Base-by-base conservation (phyloP, 306 rosid species). In the Pyrus communis region DNA sequence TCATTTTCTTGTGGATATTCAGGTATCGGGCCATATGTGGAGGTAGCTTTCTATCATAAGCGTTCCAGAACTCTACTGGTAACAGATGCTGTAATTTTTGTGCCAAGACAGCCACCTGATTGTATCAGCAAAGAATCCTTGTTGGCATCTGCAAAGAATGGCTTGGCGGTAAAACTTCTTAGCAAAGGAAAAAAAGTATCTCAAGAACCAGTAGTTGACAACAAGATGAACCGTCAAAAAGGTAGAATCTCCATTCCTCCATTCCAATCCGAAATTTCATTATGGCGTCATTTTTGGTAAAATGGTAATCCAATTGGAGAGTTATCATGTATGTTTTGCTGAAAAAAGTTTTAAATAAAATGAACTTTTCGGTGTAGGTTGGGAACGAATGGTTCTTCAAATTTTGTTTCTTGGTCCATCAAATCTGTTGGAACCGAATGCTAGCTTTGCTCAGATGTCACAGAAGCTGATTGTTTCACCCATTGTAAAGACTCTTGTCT, bases 331-430 rank as follows among this genome's bases (percentile, higher is more conserved):
- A 10, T 30, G 7, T 38, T 15, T 72, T 21, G 13, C 54, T 45
- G 27, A 58, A 66, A 35, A 6, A 6, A 6, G 8, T 35, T 35
- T 35, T 35, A 9, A 35, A 35, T 35, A 60, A 58, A 66, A 33
- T 11, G 80, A 60, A 59, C 40, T 64, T 71, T 76, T 58, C 45
- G 80, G 23, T 84, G 84, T 84, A 92, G 97, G 97, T 67, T 92
- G 99, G 99, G 98, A 95, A 87, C 89, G 99, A 87, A 95, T 92
- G 96, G 99, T 92, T 78, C 91, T 95, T 27, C 99, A 95, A 81
- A 92, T 95, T 82, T 85, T 95, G 88, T 92, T 95, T 81, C 99
- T 95, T 64, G 98, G 97, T 73, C 99, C 97, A 77, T 89, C 99
- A 55, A 92, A 95, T 82, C 91, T 95, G 68, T 86, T 95, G 80